Evolutionary conservation across 805 yeast genomes (phyloP), one percentile per base, ranked within the genome.

Genomic region (Metschnikowia dekortorum): DNA sequence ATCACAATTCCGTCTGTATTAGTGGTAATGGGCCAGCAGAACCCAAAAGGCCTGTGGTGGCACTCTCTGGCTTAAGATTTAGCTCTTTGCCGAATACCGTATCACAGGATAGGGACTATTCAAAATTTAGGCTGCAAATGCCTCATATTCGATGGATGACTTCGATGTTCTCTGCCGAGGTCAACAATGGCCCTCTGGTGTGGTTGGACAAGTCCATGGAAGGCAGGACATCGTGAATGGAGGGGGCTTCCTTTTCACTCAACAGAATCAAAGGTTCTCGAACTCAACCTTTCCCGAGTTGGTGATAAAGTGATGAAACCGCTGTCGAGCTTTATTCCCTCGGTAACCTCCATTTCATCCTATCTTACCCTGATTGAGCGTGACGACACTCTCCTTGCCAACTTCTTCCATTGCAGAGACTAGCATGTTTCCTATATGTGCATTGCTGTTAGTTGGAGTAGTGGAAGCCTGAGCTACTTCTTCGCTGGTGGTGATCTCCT

Each of bases 391-490:
- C 71, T 92, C 98, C 75, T 92, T 90, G 62, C 99, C 99, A 53
- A 92, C 99, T 72, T 91, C 90, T 75, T 90, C 97, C 95, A 94
- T 92, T 58, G 99, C 98, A 49, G 85, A 81, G 48, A 98, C 96
- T 66, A 92, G 80, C 61, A 94, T 77, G 67, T 80, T 76, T 69
- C 99, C 99, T 59, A 92, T 87, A 77, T 91, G 96, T 30, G 79
- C 66, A 68, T 92, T 99, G 57, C 98, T 98, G 70, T 92, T 92
- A 57, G 98, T 97, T 50, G 97, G 89, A 64, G 94, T 92, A 50
- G 97, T 89, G 54, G 99, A 99, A 46, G 94, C 98, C 78, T 92
- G 98, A 37, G 97, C 96, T 61, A 92, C 89, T 75, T 92, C 97
- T 59, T 85, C 96, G 52, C 90, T 81, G 52, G 96, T 88, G 62